Conservation (phyloP, 768 basidiomycete species). For the Trametes cubensis region DNA sequence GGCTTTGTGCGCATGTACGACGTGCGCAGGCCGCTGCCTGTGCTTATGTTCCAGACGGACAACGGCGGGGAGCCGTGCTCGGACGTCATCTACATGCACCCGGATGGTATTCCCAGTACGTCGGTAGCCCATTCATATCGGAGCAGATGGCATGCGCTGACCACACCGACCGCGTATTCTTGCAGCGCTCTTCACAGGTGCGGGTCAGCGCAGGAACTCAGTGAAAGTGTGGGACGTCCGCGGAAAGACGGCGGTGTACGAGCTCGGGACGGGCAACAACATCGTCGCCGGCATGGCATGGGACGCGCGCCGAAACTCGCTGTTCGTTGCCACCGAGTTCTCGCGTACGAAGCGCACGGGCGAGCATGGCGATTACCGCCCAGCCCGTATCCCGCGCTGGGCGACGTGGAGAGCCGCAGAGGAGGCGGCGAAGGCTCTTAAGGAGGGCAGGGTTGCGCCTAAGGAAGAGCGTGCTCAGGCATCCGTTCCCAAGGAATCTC, state of each 20-base stretch:
- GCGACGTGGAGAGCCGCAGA: background rate
- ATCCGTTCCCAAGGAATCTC: background rate
- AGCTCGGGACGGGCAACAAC: conserved; percentile 48
- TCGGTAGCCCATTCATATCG: background rate
- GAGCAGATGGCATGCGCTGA: background rate
- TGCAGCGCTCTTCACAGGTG: conserved; percentile 35
- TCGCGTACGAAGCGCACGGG: conserved; percentile 32
- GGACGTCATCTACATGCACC: conserved; percentile 35
- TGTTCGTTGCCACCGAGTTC: conserved; percentile 42
- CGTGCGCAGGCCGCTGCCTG: conserved; percentile 39
- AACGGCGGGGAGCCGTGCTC: conserved; percentile 20
- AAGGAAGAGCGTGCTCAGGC: background rate
- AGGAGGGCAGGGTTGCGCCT: background rate
- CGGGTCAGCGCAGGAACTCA: conserved; percentile 26
- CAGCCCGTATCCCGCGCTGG: conserved; percentile 24
- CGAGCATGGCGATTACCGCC: conserved; percentile 25
- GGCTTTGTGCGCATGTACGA: conserved; percentile 44
- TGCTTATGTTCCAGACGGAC: conserved; percentile 34
- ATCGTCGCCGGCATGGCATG: conserved; percentile 37
- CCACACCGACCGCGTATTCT: conserved; percentile 20
- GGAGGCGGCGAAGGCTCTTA: background rate
- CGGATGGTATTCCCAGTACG: conserved; percentile 42
- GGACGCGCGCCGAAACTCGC: conserved; percentile 31
- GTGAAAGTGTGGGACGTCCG: conserved; percentile 47
- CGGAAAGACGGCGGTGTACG: conserved; percentile 38